Evolutionary conservation across 805 yeast genomes (phyloP), one percentile per base, ranked within the genome.

Genomic region (Yarrowia sp.): DNA sequence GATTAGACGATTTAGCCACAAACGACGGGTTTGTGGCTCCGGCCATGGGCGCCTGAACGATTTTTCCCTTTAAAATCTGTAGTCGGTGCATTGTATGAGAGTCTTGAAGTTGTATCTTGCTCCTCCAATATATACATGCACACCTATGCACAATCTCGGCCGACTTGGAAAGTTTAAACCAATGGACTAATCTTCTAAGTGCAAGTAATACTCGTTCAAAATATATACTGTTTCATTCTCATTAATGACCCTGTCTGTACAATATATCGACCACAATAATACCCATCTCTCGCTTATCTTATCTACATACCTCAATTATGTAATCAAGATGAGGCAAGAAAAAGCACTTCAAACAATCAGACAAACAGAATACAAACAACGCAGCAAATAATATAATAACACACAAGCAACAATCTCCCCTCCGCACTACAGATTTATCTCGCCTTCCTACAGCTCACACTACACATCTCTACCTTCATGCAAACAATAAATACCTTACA

Each of bases 31-130:
- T 83, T 14, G 84, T 78, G 2, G 84, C 80, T 0, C 88, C 88
- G 0, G 89, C 88, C 89, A 86, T 86, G 22, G 89, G 89, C 0
- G 89, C 81, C 72, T 85, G 88, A 43, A 86, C 76, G 3, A 86
- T 12, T 15, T 48, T 48, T 10, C 67, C 67, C 7, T 42, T 32
- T 12, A 63, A 49, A 19, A 38, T 35, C 16, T 15, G n/a, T 2
- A 59, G 52, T 59, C 65, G 52, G 2, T 45, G 45, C 65, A 43
- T 58, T 5, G 16, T 14, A 12, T 45, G 11, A 5, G 26, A 10
- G 40, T 5, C n/a, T 26, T 8, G n/a, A 16, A n/a, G 26, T 15
- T 8, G 19, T 16, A 19, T 19, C 19, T 19, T 19, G 19, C 19
- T 19, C 19, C 10, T 9, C n/a, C 12, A 15, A 26, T 32, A 49